These are phyloP conservation scores for Themeda triandra DNA, from an alignment of 176 grass and related monocot genomes.

Conservation along the genomic window DNA sequence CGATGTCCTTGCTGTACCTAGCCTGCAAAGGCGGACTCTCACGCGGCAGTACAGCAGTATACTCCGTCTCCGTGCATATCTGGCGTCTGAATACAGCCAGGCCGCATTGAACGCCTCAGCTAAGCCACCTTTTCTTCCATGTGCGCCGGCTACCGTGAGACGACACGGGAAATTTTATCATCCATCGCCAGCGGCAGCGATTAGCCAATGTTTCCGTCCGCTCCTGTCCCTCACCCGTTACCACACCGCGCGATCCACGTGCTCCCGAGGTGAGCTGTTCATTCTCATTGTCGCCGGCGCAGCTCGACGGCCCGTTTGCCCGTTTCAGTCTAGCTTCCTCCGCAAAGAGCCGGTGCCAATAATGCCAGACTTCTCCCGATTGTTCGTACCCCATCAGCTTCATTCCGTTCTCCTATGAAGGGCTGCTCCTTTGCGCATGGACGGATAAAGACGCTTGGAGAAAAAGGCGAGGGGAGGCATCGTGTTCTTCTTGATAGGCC, in stretches of 20 bases:
- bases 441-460: not conserved
- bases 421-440: not conserved
- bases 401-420: not conserved
- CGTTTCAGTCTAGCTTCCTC: not conserved
- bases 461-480: conserved; percentile 22
- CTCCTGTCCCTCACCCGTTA: not conserved
- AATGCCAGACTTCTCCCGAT: not conserved
- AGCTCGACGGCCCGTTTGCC: not conserved
- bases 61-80: too few relatives aligned
- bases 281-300: not conserved
- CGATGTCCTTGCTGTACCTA: not conserved
- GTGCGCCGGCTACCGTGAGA: too few relatives aligned
- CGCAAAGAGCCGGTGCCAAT: not conserved
- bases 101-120: not conserved
- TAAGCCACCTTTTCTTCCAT: too few relatives aligned
- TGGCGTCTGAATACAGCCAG: not conserved
- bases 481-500: conserved; percentile 23
- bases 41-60: not conserved
- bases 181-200: not conserved
- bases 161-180: too few relatives aligned
- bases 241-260: not conserved
- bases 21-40: not conserved
- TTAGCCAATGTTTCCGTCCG: not conserved
- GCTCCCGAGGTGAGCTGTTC: not conserved
- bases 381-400: not conserved